These are phyloP conservation scores for Xylaria grammica DNA, from an alignment of 495 filamentous ascomycete genomes.

Conservation along the genomic window DNA sequence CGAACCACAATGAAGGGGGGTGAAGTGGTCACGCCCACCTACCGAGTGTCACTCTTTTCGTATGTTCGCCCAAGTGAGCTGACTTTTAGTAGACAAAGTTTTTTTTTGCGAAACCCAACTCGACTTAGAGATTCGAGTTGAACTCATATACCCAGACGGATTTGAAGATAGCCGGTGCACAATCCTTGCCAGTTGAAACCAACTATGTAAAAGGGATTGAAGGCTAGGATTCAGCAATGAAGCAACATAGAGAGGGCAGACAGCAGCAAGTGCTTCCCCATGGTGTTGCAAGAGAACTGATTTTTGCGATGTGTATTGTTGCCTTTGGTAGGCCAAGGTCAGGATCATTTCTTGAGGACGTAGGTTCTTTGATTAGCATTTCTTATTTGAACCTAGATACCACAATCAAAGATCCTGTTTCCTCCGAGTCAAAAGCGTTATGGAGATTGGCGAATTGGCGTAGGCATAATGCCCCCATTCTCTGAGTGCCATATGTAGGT, in stretches of 20 bases:
- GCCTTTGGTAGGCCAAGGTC: constrained; percentile 9
- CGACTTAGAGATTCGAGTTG: not conserved
- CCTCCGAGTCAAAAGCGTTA: not conserved
- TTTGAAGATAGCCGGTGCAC: not conserved
- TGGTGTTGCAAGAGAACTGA: not conserved
- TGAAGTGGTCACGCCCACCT: not conserved
- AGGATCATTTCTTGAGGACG: constrained; percentile 9
- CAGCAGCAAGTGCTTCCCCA: not conserved
- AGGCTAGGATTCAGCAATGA: not conserved
- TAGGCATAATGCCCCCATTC: not conserved
- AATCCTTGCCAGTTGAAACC: not conserved
- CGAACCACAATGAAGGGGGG: not conserved
- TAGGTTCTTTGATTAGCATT: constrained; percentile 19
- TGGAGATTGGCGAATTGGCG: too few relatives aligned
- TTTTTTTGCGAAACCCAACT: not conserved
- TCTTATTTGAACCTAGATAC: constrained; percentile 9
- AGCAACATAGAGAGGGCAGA: not conserved
- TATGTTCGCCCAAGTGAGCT: constrained; percentile 9
- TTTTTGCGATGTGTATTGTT: constrained; percentile 17
- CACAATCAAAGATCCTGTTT: constrained; percentile 14
- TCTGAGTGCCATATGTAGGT: not conserved
- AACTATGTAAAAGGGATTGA: not conserved
- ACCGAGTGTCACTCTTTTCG: not conserved
- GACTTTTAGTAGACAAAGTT: constrained; percentile 15
- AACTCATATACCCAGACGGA: not conserved